A percentile compares a stretch with the other conserved stretches of the same genome.
These are phyloP conservation scores for Oryza brachyantha DNA, from an alignment of 176 grass and related monocot genomes.

Conservation along the genomic window DNA sequence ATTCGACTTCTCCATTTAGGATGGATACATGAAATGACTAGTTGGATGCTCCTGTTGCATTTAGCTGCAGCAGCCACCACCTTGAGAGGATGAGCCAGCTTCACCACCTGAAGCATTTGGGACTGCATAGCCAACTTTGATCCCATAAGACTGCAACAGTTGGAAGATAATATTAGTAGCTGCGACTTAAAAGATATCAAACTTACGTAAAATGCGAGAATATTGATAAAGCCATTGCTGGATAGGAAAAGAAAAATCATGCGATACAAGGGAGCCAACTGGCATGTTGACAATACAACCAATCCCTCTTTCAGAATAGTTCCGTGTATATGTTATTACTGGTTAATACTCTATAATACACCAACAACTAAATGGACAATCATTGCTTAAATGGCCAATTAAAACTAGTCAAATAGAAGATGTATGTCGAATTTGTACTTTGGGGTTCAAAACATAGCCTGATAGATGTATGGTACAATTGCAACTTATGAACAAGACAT, in stretches of 20 bases:
- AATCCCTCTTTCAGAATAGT: constrained; percentile 9
- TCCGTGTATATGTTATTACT: too few relatives aligned
- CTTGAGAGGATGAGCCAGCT: constrained; percentile 60
- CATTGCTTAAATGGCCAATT: background rate
- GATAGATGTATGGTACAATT: background rate
- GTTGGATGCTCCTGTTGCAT: background rate
- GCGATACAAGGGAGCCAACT: background rate
- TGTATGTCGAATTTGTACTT: background rate
- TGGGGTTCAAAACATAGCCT: background rate
- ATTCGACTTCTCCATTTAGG: background rate
- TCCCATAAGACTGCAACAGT: constrained; percentile 63
- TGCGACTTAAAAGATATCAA: background rate
- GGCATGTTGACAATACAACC: background rate
- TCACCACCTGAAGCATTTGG: constrained; percentile 52
- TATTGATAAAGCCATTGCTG: background rate
- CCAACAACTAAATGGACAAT: background rate
- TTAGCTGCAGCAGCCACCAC: constrained; percentile 56
- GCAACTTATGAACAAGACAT: background rate
- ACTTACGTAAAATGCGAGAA: background rate
- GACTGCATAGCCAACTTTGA: constrained; percentile 66
- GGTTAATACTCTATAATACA: background rate
- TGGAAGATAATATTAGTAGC: background rate
- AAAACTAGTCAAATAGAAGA: background rate
- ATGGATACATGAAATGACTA: background rate
- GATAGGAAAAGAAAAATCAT: background rate